These are phyloP conservation scores for Lachancea lanzarotensis DNA, from an alignment of 805 yeast species.

Conservation along the genomic window DNA sequence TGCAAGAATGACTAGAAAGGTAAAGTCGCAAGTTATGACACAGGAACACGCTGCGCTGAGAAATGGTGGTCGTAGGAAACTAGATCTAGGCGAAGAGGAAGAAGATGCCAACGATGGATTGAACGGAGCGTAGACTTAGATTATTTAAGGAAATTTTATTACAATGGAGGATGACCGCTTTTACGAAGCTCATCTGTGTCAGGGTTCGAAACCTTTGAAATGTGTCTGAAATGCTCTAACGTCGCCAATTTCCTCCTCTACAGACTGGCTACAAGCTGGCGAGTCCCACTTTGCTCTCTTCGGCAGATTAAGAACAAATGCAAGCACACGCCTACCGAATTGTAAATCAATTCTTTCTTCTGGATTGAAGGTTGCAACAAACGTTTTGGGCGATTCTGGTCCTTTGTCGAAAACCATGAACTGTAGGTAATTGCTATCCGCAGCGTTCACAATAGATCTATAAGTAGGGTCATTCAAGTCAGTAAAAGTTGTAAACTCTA, in stretches of 20 bases:
- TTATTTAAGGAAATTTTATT: neutral
- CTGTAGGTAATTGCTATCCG: slow-evolving; percentile 29
- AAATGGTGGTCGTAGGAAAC: slow-evolving; percentile 65
- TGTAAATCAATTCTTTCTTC: slow-evolving; percentile 58
- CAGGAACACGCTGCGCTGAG: slow-evolving; percentile 66
- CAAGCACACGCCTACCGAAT: slow-evolving; percentile 76
- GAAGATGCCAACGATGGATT: slow-evolving; percentile 27
- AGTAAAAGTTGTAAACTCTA: slow-evolving; percentile 37
- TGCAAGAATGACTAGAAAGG: slow-evolving; percentile 82
- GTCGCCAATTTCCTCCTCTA: slow-evolving; percentile 55
- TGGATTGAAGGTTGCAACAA: slow-evolving; percentile 27
- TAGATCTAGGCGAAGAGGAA: slow-evolving; percentile 42
- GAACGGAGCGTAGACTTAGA: slow-evolving; percentile 14
- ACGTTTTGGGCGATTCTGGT: slow-evolving; percentile 27
- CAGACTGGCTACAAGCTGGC: slow-evolving; percentile 50
- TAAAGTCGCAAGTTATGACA: slow-evolving; percentile 71
- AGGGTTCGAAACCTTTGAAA: slow-evolving; percentile 49
- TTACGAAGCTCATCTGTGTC: slow-evolving; percentile 27
- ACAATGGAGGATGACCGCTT: too few relatives aligned
- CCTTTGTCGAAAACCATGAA: slow-evolving; percentile 33
- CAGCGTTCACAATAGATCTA: slow-evolving; percentile 16
- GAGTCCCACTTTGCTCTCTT: slow-evolving; percentile 70
- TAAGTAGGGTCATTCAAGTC: slow-evolving; percentile 21
- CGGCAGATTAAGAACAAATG: slow-evolving; percentile 52
- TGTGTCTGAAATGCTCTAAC: slow-evolving; percentile 54